Evolutionary conservation across 495 filamentous ascomycete species (phyloP).

Genomic region (Staphylotrichum tortipilum): DNA sequence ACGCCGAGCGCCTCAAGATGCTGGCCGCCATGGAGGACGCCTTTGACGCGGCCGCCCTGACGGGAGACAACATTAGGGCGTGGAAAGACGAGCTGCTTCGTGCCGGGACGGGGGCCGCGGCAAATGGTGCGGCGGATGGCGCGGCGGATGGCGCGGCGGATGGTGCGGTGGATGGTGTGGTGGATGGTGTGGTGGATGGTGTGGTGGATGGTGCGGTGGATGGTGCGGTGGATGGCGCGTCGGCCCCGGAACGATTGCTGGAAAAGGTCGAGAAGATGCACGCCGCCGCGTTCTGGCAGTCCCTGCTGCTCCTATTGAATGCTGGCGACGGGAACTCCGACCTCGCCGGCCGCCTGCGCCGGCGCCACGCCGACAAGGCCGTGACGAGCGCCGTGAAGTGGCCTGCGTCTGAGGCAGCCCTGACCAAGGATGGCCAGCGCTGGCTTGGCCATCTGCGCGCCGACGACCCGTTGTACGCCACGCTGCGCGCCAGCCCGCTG

Average conservation of each 20-base stretch:
- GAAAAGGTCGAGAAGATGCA: background rate
- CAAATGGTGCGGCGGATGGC: too few species aligned
- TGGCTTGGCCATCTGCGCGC: conserved; percentile 16
- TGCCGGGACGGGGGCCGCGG: background rate
- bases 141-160: too few species aligned
- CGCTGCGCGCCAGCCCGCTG: conserved; percentile 17
- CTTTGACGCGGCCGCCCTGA: conserved; percentile 9
- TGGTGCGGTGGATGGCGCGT: too few species aligned
- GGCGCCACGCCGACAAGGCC: conserved; percentile 4
- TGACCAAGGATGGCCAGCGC: conserved; percentile 10
- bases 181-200: too few species aligned
- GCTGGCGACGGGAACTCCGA: background rate
- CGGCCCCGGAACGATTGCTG: too few species aligned
- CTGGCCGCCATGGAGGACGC: conserved; percentile 1
- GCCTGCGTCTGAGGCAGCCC: background rate
- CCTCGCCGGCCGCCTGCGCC: conserved; percentile 14
- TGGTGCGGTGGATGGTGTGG: too few species aligned
- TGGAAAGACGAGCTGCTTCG: background rate
- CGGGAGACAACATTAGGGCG: conserved; percentile 9
- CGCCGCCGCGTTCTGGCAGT: conserved; percentile 10
- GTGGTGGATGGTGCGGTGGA: too few species aligned
- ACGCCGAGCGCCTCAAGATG: conserved; percentile 8
- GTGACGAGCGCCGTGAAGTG: conserved; percentile 10
- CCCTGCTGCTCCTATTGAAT: conserved; percentile 11
- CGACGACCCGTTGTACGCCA: background rate